phyloP scores from a whole-genome alignment of 805 yeast genomes.

The Ogataea salicorniae region DNA sequence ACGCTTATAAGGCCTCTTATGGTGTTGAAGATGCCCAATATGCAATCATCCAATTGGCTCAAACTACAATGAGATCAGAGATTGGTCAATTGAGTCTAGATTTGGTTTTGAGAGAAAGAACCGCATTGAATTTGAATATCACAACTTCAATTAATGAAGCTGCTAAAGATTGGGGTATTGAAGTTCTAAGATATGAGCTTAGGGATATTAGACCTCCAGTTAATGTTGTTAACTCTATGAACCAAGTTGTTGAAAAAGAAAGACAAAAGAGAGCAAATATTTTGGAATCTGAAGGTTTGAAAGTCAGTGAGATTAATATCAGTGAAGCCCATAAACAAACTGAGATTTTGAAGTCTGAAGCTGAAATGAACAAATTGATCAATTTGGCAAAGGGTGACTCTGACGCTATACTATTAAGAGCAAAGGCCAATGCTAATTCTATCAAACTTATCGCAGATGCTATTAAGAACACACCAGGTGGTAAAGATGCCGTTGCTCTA shows the following conservation, averaged over 20 bases:
- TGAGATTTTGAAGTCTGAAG: constrained; percentile 72
- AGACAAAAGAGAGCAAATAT: constrained; percentile 84
- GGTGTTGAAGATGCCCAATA: constrained; percentile 87
- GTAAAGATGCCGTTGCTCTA: constrained; percentile 68
- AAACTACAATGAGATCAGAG: constrained; percentile 87
- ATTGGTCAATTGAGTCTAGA: constrained; percentile 80
- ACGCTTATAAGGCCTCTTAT: constrained; percentile 80
- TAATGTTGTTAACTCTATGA: constrained; percentile 86
- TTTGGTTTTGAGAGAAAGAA: constrained; percentile 73
- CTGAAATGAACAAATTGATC: constrained; percentile 52
- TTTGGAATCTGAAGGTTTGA: constrained; percentile 78
- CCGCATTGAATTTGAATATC: constrained; percentile 63
- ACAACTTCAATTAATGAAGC: constrained; percentile 81
- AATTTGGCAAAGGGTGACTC: constrained; percentile 73
- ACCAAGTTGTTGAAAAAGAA: constrained; percentile 83
- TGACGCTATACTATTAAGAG: constrained; percentile 57
- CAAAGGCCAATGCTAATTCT: constrained; percentile 72
- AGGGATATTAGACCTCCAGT: constrained; percentile 85
- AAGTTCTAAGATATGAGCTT: constrained; percentile 79
- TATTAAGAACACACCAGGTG: constrained; percentile 62
- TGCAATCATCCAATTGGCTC: constrained; percentile 81
- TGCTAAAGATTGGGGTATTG: constrained; percentile 79
- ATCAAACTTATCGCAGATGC: constrained; percentile 61
- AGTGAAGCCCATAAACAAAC: constrained; percentile 79
- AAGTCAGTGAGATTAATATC: constrained; percentile 73